These are phyloP conservation scores for Bipolaris sorokiniana DNA, from an alignment of 2,329 filamentous ascomycete genomes.

Conservation along the genomic window DNA sequence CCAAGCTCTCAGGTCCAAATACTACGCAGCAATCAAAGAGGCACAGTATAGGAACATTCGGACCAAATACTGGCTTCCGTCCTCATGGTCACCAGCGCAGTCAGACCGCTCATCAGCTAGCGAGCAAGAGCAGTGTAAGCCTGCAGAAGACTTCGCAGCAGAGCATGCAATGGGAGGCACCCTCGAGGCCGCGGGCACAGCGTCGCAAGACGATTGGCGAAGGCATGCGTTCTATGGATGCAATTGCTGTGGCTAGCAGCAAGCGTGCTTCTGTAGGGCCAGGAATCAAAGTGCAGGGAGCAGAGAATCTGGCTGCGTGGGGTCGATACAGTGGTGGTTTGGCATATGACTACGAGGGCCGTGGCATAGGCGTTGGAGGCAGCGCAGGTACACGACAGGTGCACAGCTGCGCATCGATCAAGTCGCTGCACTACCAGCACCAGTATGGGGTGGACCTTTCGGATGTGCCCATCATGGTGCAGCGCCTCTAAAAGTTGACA, in stretches of 20 bases:
- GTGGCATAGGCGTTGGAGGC: conserved; percentile 42
- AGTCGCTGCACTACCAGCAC: conserved; percentile 38
- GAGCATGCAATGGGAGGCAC: conserved; percentile 34
- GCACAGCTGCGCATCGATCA: conserved; percentile 38
- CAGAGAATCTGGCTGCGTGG: conserved; percentile 14
- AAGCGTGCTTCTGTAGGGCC: conserved; percentile 9
- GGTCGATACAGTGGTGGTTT: conserved; percentile 49
- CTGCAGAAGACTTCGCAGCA: conserved; percentile 14
- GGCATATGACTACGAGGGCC: conserved; percentile 44
- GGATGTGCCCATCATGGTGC: conserved; percentile 42
- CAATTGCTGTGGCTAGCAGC: conserved; percentile 10
- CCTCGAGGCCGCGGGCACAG: conserved; percentile 36
- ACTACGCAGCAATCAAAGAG: conserved; percentile 16
- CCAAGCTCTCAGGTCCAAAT: conserved; percentile 15
- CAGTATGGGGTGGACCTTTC: conserved; percentile 43
- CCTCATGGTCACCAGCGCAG: conserved; percentile 25
- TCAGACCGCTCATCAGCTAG: conserved; percentile 26
- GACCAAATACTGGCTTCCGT: conserved; percentile 11
- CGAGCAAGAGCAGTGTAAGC: conserved; percentile 22
- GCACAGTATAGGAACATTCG: conserved; percentile 4
- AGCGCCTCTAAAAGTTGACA: conserved; percentile 18
- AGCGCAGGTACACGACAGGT: conserved; percentile 45
- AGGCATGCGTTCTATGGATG: conserved; percentile 25
- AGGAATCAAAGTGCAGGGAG: background rate
- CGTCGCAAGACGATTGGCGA: conserved; percentile 42